These are phyloP conservation scores for Viridothelium virens DNA, from an alignment of 495 filamentous ascomycete genomes.

Conservation along the genomic window DNA sequence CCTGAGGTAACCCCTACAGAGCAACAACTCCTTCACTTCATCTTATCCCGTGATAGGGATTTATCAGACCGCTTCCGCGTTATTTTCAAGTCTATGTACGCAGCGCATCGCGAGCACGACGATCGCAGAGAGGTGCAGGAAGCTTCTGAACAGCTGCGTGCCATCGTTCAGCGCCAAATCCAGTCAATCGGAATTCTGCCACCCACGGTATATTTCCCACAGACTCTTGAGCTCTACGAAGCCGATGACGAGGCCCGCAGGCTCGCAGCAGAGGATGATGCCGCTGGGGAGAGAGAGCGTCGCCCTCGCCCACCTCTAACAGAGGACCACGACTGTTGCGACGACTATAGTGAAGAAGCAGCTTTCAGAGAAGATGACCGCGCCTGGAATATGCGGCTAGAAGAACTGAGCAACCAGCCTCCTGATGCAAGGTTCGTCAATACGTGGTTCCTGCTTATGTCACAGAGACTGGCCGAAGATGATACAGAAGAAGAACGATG, in stretches of 20 bases:
- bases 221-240: background rate
- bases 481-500: background rate
- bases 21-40: background rate
- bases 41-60: background rate
- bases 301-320: background rate
- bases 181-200: background rate
- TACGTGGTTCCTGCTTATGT: background rate
- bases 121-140: background rate
- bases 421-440: background rate
- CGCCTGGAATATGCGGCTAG: background rate
- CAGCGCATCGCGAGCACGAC: background rate
- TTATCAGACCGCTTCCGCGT: background rate
- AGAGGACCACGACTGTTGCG: background rate
- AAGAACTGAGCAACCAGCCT: background rate
- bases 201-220: background rate
- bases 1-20: background rate
- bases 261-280: background rate
- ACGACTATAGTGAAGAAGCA: background rate
- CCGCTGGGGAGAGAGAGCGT: background rate
- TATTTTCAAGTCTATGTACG: constrained; percentile 2
- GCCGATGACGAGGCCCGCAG: background rate
- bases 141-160: background rate
- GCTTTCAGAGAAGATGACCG: background rate
- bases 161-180: background rate
- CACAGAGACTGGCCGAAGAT: background rate